Base-by-base conservation (phyloP, 2,329 filamentous ascomycete genomes). In the Curvularia lunata region DNA sequence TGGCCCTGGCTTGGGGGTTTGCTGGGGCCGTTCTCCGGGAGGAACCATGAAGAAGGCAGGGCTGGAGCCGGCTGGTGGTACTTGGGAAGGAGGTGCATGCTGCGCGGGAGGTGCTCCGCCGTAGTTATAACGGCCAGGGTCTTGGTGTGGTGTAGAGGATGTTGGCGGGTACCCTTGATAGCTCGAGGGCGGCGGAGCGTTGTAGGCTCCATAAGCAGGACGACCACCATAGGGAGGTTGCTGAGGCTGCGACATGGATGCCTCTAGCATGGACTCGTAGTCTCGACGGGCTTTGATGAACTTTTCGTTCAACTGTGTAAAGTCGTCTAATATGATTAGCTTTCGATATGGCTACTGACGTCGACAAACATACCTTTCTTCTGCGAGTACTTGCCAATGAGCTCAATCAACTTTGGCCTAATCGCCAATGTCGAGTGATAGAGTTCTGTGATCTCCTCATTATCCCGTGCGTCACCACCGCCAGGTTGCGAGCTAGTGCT, bases 311-410 rank as follows among this genome's bases (percentile, higher is more conserved):
- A 99, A 82, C 75, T 98, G 94, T 2, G 95, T 97, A 73, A 99
- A 98, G 77, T 99, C 95, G 78, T 99, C 95, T 96, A 64, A 64
- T 13, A 38, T 42, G 21, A 56, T 71, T 56, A 69, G 56, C 25
- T 27, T 48, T 46, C 13, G 9, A 28, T 5, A 9, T 45, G 21
- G 3, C 19, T 34, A 12, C 16, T 1, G 1, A 18, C 13, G 16
- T 34, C 27, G 9, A 27, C 7, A 10, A 21, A 53, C 75, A 66
- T 80, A 94, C 92, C 93, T 80, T 99, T 99, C 85, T 97, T 98
- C 76, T 99, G 95, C 9, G 95, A 98, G 75, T 99, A 99, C 77
- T 98, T 98, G 62, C 96, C 95, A 75, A 99, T 99, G 48, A 99
- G 81, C 80, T 98, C 96, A 75, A 99, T 98, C 61, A 99, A 81